phyloP scores from a whole-genome alignment of 2,329 filamentous ascomycete species.

The Zasmidium cellare region DNA sequence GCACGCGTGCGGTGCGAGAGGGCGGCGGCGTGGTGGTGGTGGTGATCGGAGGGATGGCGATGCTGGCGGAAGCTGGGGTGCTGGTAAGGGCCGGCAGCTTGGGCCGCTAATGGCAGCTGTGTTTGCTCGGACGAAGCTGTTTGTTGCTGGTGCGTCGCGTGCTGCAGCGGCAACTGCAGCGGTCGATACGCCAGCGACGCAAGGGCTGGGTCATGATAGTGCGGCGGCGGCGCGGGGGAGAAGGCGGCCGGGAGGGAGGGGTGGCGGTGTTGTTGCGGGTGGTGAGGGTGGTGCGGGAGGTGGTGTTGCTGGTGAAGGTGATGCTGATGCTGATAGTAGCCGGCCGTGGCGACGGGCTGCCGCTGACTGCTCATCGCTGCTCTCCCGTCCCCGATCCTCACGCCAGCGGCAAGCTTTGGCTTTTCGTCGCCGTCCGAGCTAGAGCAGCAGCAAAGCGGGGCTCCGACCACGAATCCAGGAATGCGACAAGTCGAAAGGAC shows the following conservation, averaged over 20 bases:
- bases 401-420: slow-evolving; percentile 7
- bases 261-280: slow-evolving; percentile 15
- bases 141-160: slow-evolving; percentile 13
- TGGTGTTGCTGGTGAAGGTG: slow-evolving; percentile 20
- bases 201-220: slow-evolving; percentile 36
- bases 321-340: slow-evolving; percentile 22
- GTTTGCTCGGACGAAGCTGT: slow-evolving; percentile 17
- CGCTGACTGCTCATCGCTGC: slow-evolving; percentile 28
- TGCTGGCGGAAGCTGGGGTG: slow-evolving; percentile 23
- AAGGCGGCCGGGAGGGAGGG: slow-evolving; percentile 14
- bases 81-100: slow-evolving; percentile 22
- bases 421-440: slow-evolving; percentile 27
- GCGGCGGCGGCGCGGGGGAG: slow-evolving; percentile 15
- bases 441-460: slow-evolving; percentile 29
- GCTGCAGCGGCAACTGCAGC: slow-evolving; percentile 42
- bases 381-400: slow-evolving; percentile 8
- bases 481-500: slow-evolving; percentile 1
- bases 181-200: slow-evolving; percentile 39
- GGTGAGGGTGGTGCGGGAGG: slow-evolving; percentile 13
- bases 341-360: slow-evolving; percentile 26
- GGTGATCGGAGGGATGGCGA: no score
- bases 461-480: not conserved
- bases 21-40: slow-evolving; percentile 6
- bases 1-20: slow-evolving; percentile 26
- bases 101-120: slow-evolving; percentile 26